phyloP scores from a whole-genome alignment of 495 filamentous ascomycete genomes.

The Platismatia glauca region DNA sequence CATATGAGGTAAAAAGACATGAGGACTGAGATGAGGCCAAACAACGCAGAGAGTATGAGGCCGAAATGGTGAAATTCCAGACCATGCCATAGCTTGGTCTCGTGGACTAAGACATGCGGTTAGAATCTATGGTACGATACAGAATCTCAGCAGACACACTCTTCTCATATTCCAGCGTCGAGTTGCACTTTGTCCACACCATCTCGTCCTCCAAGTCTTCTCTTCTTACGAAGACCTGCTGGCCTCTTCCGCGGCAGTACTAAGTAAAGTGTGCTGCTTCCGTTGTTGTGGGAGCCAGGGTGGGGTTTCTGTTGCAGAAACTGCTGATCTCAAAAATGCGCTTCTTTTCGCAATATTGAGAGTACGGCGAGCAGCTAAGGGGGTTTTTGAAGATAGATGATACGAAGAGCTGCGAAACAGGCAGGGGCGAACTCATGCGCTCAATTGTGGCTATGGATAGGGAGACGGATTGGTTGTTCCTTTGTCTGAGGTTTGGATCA shows the following conservation, averaged over 20 bases:
- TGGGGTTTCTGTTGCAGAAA: not conserved
- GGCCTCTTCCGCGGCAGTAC: not conserved
- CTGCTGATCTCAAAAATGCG: not conserved
- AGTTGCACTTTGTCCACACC: constrained; percentile 45
- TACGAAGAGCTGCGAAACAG: not conserved
- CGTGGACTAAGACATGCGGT: constrained; percentile 23
- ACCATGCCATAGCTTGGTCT: constrained; percentile 39
- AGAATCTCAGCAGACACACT: constrained; percentile 27
- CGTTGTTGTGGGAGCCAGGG: not conserved
- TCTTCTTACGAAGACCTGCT: not conserved
- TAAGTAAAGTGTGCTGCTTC: not conserved
- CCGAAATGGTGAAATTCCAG: constrained; percentile 42
- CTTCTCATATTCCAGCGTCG: constrained; percentile 36
- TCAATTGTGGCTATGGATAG: not conserved
- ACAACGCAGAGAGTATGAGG: constrained; percentile 40
- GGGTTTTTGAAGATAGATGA: not conserved
- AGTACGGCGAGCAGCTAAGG: not conserved
- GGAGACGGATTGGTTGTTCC: not conserved
- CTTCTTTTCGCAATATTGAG: not conserved
- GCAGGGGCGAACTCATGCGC: not conserved
- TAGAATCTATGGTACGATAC: constrained; percentile 5
- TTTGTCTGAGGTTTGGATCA: not conserved
- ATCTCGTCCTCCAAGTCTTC: constrained; percentile 24
- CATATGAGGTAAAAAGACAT: constrained; percentile 52
- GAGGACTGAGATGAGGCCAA: constrained; percentile 36